Conservation (phyloP, 2,329 filamentous ascomycete species). For the Botrytis aclada region DNA sequence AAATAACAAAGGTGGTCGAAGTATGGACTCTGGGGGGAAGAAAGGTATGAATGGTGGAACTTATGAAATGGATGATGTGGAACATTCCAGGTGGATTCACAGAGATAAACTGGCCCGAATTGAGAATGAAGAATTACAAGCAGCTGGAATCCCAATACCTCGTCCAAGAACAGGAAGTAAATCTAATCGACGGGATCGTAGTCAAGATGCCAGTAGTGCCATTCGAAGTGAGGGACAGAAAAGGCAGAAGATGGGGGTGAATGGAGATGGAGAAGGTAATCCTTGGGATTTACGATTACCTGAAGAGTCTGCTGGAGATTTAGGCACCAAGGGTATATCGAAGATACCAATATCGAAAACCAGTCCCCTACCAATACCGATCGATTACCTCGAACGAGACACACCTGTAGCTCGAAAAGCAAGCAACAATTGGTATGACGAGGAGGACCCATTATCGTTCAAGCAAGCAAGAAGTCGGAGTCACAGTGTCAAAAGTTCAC, state of each 20-base stretch:
- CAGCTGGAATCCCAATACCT: constrained; percentile 66
- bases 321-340: constrained; percentile 62
- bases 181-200: constrained; percentile 43
- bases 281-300: constrained; percentile 72
- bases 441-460: constrained; percentile 58
- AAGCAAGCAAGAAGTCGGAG: constrained; percentile 67
- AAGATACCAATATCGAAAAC: constrained; percentile 82
- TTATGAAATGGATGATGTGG: constrained; percentile 44
- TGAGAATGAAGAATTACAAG: constrained; percentile 76
- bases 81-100: constrained; percentile 79
- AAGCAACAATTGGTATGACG: constrained; percentile 50
- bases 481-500: constrained; percentile 53
- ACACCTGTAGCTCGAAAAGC: constrained; percentile 62
- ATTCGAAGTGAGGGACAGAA: constrained; percentile 42
- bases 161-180: constrained; percentile 51
- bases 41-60: constrained; percentile 26
- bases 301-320: constrained; percentile 69
- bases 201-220: constrained; percentile 35
- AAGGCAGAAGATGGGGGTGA: constrained; percentile 38
- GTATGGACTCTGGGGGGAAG: constrained; percentile 32
- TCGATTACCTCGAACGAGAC: constrained; percentile 71
- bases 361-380: constrained; percentile 73
- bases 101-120: constrained; percentile 79
- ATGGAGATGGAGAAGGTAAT: constrained; percentile 45
- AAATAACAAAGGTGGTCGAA: constrained; percentile 29